These are phyloP conservation scores for Hypomontagnella monticulosa DNA, from an alignment of 495 filamentous ascomycete genomes.

Conservation along the genomic window DNA sequence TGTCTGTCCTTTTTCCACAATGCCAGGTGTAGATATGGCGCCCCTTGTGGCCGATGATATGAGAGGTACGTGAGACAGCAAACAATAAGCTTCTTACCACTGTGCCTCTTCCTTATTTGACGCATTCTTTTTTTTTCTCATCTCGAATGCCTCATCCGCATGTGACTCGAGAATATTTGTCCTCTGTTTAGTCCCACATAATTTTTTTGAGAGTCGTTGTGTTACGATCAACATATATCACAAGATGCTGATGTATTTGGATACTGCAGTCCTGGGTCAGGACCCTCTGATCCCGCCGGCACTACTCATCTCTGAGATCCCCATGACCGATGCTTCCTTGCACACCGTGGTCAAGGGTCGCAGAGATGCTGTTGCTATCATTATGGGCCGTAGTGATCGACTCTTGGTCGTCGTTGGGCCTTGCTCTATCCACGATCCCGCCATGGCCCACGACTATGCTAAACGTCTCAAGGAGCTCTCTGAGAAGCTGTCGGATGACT, in stretches of 20 bases:
- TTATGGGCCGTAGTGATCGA: slow-evolving; percentile 81
- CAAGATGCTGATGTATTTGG: slow-evolving; percentile 44
- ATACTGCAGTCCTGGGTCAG: slow-evolving; percentile 82
- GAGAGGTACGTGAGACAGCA: slow-evolving; percentile 52
- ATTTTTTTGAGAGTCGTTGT: not conserved
- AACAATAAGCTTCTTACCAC: slow-evolving; percentile 1
- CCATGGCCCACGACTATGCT: slow-evolving; percentile 87
- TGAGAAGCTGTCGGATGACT: slow-evolving; percentile 78
- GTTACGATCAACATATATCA: slow-evolving; percentile 9
- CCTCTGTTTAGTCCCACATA: slow-evolving; percentile 7
- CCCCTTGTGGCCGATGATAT: slow-evolving; percentile 60
- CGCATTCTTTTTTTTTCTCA: slow-evolving; percentile 3
- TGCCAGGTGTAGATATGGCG: slow-evolving; percentile 58
- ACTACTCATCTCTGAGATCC: slow-evolving; percentile 88
- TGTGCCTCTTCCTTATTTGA: slow-evolving; percentile 5
- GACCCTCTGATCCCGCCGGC: slow-evolving; percentile 92
- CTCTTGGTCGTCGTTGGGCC: slow-evolving; percentile 94
- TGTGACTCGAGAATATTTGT: slow-evolving; percentile 22
- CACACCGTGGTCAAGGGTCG: slow-evolving; percentile 84
- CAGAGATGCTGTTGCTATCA: slow-evolving; percentile 81
- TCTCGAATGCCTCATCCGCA: slow-evolving; percentile 14
- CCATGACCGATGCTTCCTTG: slow-evolving; percentile 69
- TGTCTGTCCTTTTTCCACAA: slow-evolving; percentile 36
- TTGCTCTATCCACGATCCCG: slow-evolving; percentile 97
- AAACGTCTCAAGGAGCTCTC: slow-evolving; percentile 76